Percentiles rank a stretch among this genome's conserved stretches.
Conservation (phyloP, 1,284 basidiomycete genomes). For the Vanrija humicola region DNA sequence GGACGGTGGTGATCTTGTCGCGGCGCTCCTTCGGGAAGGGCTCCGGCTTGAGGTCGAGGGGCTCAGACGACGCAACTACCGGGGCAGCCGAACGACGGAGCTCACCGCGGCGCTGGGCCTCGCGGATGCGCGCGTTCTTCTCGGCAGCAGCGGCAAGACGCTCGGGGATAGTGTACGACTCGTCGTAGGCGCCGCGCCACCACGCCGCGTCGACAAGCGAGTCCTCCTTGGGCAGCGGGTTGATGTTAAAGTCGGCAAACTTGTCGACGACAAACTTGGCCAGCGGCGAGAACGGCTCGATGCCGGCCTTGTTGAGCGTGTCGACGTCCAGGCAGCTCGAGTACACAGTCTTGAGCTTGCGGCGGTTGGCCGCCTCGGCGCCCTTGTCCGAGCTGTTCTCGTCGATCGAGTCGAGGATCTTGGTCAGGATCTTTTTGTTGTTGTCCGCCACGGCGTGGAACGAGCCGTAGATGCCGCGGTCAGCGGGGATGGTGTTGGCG, state of each 20-base stretch:
- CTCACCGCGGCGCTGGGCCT: background rate
- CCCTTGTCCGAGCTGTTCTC: constrained; percentile 12
- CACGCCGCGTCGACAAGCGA: constrained; percentile 7
- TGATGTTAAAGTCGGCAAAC: constrained; percentile 41
- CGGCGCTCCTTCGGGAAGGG: constrained; percentile 15
- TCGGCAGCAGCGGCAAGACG: constrained; percentile 24
- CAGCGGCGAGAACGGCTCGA: constrained; percentile 50
- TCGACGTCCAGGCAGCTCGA: constrained; percentile 74
- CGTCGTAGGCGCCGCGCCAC: constrained; percentile 35
- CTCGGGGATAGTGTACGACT: constrained; percentile 32
- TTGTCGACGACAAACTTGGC: constrained; percentile 44
- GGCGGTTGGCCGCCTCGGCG: constrained; percentile 64
- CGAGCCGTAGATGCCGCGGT: constrained; percentile 62
- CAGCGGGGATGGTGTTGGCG: constrained; percentile 74
- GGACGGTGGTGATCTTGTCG: constrained; percentile 61
- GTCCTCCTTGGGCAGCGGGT: constrained; percentile 24
- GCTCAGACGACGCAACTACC: background rate
- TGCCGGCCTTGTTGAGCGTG: constrained; percentile 49
- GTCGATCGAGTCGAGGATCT: constrained; percentile 47
- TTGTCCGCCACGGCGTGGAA: constrained; percentile 49
- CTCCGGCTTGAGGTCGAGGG: background rate
- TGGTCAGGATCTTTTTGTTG: constrained; percentile 50
- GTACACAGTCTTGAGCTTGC: constrained; percentile 77
- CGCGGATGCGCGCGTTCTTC: constrained; percentile 8
- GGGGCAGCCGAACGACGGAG: background rate